Evolutionary conservation across 176 grass and related monocot genomes (phyloP).

Genomic region (Aegilops tauschii): DNA sequence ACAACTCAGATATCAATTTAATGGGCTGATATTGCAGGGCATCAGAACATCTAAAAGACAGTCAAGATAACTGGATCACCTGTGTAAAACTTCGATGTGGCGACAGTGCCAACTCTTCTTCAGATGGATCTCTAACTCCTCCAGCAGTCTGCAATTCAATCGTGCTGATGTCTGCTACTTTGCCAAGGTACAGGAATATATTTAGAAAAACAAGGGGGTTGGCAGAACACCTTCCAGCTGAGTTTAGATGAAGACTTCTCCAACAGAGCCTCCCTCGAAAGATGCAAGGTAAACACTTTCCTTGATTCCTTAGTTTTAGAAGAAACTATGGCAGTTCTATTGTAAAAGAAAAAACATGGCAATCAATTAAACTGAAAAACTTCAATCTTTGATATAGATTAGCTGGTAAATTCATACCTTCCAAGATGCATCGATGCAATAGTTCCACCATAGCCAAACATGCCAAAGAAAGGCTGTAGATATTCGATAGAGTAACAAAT

Average conservation of each 20-base stretch:
- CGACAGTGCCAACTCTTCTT: slow-evolving; percentile 46
- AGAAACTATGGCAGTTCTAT: slow-evolving; percentile 36
- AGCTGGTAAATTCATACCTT: slow-evolving; percentile 31
- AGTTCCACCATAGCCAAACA: slow-evolving; percentile 61
- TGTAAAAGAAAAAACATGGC: background rate
- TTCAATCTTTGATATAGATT: background rate
- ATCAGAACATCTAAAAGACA: background rate
- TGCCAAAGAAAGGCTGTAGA: slow-evolving; percentile 55
- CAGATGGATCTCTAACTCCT: slow-evolving; percentile 38
- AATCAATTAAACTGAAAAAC: background rate
- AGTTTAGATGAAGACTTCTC: slow-evolving; percentile 9
- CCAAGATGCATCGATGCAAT: slow-evolving; percentile 59
- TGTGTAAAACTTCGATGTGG: slow-evolving; percentile 49
- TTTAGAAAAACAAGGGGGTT: background rate
- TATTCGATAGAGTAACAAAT: slow-evolving; percentile 9
- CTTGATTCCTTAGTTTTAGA: slow-evolving; percentile 50
- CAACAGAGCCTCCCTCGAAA: slow-evolving; percentile 49
- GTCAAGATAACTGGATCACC: slow-evolving; percentile 24
- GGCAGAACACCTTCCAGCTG: slow-evolving; percentile 41
- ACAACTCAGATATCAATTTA: background rate
- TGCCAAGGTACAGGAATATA: background rate
- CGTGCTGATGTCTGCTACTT: background rate
- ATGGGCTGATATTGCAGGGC: background rate
- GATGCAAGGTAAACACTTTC: slow-evolving; percentile 53
- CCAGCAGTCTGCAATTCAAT: slow-evolving; percentile 43